Conservation (phyloP, 2,329 filamentous ascomycete genomes). For the Aaosphaeria pasadenensis region DNA sequence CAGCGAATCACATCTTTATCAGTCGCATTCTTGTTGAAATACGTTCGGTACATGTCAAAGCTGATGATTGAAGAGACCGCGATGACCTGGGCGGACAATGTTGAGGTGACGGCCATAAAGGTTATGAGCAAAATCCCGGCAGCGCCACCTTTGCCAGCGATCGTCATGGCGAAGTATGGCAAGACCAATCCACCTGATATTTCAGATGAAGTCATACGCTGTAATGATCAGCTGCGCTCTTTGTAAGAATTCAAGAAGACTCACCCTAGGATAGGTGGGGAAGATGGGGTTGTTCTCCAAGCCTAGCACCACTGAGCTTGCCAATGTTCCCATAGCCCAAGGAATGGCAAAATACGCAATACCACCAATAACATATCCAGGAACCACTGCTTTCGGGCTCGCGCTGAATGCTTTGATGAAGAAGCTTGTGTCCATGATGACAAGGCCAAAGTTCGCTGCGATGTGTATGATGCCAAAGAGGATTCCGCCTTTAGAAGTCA, state of each 20-base stretch:
- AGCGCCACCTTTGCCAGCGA: slow-evolving; percentile 40
- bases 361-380: slow-evolving; percentile 52
- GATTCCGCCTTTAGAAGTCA: slow-evolving; percentile 54
- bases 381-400: slow-evolving; percentile 46
- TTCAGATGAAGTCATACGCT: slow-evolving; percentile 37
- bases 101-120: slow-evolving; percentile 46
- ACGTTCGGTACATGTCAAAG: slow-evolving; percentile 54
- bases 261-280: slow-evolving; percentile 49
- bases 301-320: slow-evolving; percentile 48
- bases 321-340: slow-evolving; percentile 52
- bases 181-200: slow-evolving; percentile 38
- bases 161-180: slow-evolving; percentile 38
- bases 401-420: slow-evolving; percentile 54
- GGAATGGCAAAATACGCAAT: slow-evolving; percentile 56
- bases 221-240: background rate
- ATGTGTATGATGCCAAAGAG: slow-evolving; percentile 51
- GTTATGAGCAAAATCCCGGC: slow-evolving; percentile 37
- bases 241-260: background rate
- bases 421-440: slow-evolving; percentile 55
- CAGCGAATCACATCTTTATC: slow-evolving; percentile 51
- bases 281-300: slow-evolving; percentile 50
- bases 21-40: slow-evolving; percentile 46
- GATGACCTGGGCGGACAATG: slow-evolving; percentile 52
- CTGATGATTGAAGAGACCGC: slow-evolving; percentile 54
- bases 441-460: slow-evolving; percentile 51